Percentiles rank a stretch among this genome's conserved stretches.
Evolutionary conservation across 768 basidiomycete genomes (phyloP).

Genomic region (Mrakia blollopis): DNA sequence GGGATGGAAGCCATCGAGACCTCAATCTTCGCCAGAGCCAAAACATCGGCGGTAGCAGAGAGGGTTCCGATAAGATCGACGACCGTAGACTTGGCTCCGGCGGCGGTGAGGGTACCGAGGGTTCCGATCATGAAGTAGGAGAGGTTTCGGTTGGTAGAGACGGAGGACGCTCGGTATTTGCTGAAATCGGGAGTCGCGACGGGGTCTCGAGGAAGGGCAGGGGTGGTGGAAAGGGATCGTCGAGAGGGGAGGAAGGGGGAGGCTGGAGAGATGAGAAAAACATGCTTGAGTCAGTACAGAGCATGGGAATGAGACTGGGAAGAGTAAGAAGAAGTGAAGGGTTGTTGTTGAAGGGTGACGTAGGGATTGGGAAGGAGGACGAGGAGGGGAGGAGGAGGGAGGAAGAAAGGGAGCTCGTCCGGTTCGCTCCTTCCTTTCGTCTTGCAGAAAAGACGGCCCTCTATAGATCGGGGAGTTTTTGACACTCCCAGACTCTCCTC

Average conservation of each 20-base stretch:
- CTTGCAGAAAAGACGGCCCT: too few relatives aligned
- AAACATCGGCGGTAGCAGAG: slow-evolving; percentile 94
- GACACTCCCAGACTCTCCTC: neutral
- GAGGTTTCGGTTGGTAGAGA: slow-evolving; percentile 47
- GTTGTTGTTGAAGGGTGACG: neutral
- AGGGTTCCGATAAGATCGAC: slow-evolving; percentile 92
- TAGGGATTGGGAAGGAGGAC: neutral
- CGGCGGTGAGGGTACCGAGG: slow-evolving; percentile 87
- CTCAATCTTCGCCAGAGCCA: slow-evolving; percentile 96
- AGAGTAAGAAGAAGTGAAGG: neutral
- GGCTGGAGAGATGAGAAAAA: neutral
- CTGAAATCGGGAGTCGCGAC: slow-evolving; percentile 83
- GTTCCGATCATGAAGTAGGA: slow-evolving; percentile 53
- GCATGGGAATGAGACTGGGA: neutral
- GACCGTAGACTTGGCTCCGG: slow-evolving; percentile 87
- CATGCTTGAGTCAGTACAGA: neutral
- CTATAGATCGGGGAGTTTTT: neutral
- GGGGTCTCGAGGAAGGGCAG: slow-evolving; percentile 45
- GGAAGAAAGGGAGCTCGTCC: slow-evolving; percentile 18
- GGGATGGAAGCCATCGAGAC: slow-evolving; percentile 84
- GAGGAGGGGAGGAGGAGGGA: neutral
- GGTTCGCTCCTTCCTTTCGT: slow-evolving; percentile 1
- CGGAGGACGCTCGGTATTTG: slow-evolving; percentile 69
- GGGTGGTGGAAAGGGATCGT: slow-evolving; percentile 66
- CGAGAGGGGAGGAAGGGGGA: slow-evolving; percentile 18